A percentile compares a stretch with the other conserved stretches of the same genome.
phyloP scores from a whole-genome alignment of 345 rosid species.

The Aethionema arabicum region DNA sequence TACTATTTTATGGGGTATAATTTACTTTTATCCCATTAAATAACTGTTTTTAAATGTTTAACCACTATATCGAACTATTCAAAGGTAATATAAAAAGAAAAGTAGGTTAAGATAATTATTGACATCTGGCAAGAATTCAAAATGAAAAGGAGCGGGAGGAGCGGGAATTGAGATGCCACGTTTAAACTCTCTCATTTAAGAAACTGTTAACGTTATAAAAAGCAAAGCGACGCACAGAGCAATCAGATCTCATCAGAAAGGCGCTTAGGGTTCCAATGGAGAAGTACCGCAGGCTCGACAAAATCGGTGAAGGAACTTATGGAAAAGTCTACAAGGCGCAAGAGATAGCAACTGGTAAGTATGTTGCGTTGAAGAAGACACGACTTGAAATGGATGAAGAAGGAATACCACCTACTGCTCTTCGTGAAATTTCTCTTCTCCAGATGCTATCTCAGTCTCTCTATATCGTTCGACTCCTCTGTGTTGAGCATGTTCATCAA shows the following conservation, averaged over 20 bases:
- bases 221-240: conserved; percentile 17
- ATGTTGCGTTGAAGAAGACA: conserved; percentile 87
- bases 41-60: no score
- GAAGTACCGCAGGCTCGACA: conserved; percentile 89
- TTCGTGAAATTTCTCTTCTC: conserved; percentile 88
- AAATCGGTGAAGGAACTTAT: conserved; percentile 95
- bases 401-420: conserved; percentile 94
- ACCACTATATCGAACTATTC: no score
- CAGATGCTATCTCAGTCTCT: conserved; percentile 83
- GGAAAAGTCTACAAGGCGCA: conserved; percentile 96
- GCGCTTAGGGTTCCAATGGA: conserved; percentile 34
- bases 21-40: no score
- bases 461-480: conserved; percentile 64
- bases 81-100: no score
- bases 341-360: conserved; percentile 74
- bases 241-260: conserved; percentile 25
- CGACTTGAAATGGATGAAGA: conserved; percentile 95
- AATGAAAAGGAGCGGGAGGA: conserved; percentile 25
- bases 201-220: conserved; percentile 7
- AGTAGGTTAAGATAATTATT: no score
- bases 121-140: conserved; percentile 2
- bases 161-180: conserved; percentile 33
- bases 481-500: conserved; percentile 32
- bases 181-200: neutral
- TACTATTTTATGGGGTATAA: no score